Conservation (phyloP, 2,329 filamentous ascomycete genomes). For the Fusarium xyrophilum region DNA sequence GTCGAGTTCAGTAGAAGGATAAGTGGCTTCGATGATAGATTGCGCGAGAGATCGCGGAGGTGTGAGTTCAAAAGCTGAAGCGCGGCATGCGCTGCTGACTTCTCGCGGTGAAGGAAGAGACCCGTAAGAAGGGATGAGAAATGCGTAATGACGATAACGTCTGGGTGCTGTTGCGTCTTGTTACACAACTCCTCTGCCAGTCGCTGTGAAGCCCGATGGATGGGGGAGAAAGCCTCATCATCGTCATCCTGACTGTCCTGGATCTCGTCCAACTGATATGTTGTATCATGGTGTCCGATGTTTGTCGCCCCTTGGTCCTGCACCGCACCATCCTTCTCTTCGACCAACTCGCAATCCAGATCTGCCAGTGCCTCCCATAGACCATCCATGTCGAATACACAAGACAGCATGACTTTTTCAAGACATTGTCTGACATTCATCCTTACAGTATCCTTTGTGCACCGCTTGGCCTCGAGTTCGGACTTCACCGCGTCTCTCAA, state of each 20-base stretch:
- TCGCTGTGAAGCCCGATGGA: background rate
- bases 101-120: conserved; percentile 59
- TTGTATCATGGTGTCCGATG: background rate
- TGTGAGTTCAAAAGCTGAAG: conserved; percentile 57
- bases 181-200: background rate
- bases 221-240: conserved; percentile 30
- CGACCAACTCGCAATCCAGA: conserved; percentile 48
- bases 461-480: conserved; percentile 42
- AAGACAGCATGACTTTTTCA: conserved; percentile 59
- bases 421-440: conserved; percentile 49
- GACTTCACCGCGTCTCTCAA: conserved; percentile 52
- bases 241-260: conserved; percentile 47
- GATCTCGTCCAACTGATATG: conserved; percentile 39
- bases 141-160: conserved; percentile 63
- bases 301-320: background rate
- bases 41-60: conserved; percentile 55
- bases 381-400: conserved; percentile 66
- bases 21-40: conserved; percentile 52
- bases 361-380: conserved; percentile 64
- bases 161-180: conserved; percentile 24
- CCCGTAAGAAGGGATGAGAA: conserved; percentile 59
- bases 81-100: conserved; percentile 54
- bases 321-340: conserved; percentile 43
- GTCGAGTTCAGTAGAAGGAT: conserved; percentile 64
- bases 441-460: conserved; percentile 28